Conservation (phyloP, 768 basidiomycete genomes). For the Mycena albidolilacea region DNA sequence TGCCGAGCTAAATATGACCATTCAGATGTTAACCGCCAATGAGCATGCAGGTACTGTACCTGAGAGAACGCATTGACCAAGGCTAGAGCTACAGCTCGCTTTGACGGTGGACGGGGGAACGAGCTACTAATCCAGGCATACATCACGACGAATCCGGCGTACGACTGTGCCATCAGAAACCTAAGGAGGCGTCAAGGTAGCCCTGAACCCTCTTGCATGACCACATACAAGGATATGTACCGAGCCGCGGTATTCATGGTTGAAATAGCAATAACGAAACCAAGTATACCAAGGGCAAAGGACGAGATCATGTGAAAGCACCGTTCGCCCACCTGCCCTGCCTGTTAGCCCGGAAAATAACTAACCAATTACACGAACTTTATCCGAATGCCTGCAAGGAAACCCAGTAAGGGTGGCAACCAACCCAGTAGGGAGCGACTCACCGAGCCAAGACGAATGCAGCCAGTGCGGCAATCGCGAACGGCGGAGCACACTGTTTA, state of each 20-base stretch:
- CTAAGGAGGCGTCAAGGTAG: slow-evolving; percentile 45
- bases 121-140: slow-evolving; percentile 65
- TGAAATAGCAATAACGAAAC: slow-evolving; percentile 79
- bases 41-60: too few relatives aligned
- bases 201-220: background rate
- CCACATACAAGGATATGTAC: slow-evolving; percentile 76
- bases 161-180: slow-evolving; percentile 86
- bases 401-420: background rate
- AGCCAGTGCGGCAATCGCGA: slow-evolving; percentile 72
- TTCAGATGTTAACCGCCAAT: too few relatives aligned
- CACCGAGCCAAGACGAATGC: slow-evolving; percentile 68
- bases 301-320: slow-evolving; percentile 78
- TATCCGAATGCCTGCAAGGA: slow-evolving; percentile 80
- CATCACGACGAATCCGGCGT: slow-evolving; percentile 67
- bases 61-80: slow-evolving; percentile 77
- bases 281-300: slow-evolving; percentile 74
- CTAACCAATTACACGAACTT: slow-evolving; percentile 28
- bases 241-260: slow-evolving; percentile 79
- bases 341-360: background rate
- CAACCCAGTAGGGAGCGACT: slow-evolving; percentile 42
- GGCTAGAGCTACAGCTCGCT: slow-evolving; percentile 80
- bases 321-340: slow-evolving; percentile 68
- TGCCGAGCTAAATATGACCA: too few relatives aligned
- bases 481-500: slow-evolving; percentile 77
- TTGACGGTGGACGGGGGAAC: slow-evolving; percentile 83